Percentiles rank a stretch among this genome's conserved stretches.
These are phyloP conservation scores for Lepidium didymum DNA, from an alignment of 345 rosid species.

Conservation along the genomic window DNA sequence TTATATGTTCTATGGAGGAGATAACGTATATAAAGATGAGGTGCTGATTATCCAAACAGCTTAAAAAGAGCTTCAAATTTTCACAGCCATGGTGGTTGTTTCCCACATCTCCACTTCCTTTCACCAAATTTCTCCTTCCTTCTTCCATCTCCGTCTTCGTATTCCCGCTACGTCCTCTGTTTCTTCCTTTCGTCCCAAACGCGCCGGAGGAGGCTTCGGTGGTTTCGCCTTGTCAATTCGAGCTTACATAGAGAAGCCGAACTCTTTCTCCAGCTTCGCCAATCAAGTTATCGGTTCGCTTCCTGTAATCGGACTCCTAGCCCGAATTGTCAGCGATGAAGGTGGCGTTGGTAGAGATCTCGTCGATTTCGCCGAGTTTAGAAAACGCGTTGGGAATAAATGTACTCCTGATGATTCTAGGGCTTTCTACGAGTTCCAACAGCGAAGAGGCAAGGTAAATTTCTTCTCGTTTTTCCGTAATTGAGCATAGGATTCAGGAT, in stretches of 20 bases:
- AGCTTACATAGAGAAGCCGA: constrained; percentile 74
- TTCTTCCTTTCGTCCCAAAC: constrained; percentile 16
- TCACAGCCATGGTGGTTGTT: constrained; percentile 47
- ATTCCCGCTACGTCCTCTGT: constrained; percentile 7
- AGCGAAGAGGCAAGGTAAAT: constrained; percentile 62
- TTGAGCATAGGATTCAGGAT: background rate
- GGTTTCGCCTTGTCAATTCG: constrained; percentile 32
- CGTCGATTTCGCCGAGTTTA: constrained; percentile 88
- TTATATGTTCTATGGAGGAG: background rate
- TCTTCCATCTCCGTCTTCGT: constrained; percentile 34
- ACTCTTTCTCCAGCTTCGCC: constrained; percentile 65
- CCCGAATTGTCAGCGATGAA: constrained; percentile 77
- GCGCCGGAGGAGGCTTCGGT: background rate
- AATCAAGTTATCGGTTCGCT: constrained; percentile 79
- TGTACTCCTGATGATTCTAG: constrained; percentile 64
- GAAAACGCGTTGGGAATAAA: constrained; percentile 85
- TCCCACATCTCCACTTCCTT: constrained; percentile 34
- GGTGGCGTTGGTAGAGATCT: constrained; percentile 87
- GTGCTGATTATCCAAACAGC: background rate
- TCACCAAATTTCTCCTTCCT: constrained; percentile 52
- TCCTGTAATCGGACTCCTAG: constrained; percentile 82
- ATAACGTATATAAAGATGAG: constrained; percentile 50
- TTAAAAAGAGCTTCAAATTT: background rate
- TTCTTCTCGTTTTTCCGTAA: background rate
- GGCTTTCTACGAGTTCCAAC: constrained; percentile 90